Evolutionary conservation across 169 alveolate species (phyloP).

Genomic region (Miamiensis avidus): DNA sequence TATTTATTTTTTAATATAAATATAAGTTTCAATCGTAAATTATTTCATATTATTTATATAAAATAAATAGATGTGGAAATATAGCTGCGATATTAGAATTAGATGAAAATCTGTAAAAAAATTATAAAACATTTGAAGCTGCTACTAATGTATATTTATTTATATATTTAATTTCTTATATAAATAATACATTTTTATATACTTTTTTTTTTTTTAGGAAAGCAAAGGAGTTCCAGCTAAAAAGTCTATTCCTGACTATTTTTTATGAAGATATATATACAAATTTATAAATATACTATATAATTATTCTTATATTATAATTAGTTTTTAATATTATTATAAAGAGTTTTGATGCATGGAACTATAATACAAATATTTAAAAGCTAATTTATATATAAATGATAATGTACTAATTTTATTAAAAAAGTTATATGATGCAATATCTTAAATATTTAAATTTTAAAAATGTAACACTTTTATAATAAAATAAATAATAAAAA

Average conservation of each 20-base stretch:
- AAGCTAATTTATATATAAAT: too few relatives aligned
- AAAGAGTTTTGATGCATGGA: too few relatives aligned
- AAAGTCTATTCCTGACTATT: conserved; percentile 69
- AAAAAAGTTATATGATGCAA: too few relatives aligned
- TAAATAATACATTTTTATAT: too few relatives aligned
- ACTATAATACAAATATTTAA: too few relatives aligned
- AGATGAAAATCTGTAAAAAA: conserved; percentile 87
- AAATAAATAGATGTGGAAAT: conserved; percentile 59
- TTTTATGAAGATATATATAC: conserved; percentile 40
- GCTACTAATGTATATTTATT: conserved; percentile 34
- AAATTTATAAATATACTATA: background rate
- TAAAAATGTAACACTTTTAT: too few relatives aligned
- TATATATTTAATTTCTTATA: background rate
- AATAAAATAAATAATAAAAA: too few relatives aligned
- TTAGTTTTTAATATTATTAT: too few relatives aligned
- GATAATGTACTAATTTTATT: too few relatives aligned
- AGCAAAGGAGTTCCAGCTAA: conserved; percentile 64
- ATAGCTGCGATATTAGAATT: conserved; percentile 91
- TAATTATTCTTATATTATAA: too few relatives aligned
- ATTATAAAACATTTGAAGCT: conserved; percentile 85
- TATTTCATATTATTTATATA: background rate
- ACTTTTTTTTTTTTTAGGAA: conserved; percentile 20
- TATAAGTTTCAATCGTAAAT: background rate
- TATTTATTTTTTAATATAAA: conserved; percentile 33
- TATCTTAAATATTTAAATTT: too few relatives aligned